phyloP scores from a whole-genome alignment of 2,329 filamentous ascomycete genomes.

The Sporothrix brasiliensis region DNA sequence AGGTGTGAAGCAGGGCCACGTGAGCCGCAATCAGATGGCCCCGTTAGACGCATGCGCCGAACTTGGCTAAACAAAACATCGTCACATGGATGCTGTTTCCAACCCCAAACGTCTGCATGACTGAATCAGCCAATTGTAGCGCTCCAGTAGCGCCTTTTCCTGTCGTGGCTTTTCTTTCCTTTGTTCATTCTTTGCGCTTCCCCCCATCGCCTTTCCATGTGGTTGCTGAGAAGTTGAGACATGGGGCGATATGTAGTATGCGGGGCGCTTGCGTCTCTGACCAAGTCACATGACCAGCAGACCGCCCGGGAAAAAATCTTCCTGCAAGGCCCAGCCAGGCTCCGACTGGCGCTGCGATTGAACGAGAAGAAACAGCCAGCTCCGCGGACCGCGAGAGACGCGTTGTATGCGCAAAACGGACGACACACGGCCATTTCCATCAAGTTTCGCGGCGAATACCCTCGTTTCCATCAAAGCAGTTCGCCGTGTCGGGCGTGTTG shows the following conservation, averaged over 20 bases:
- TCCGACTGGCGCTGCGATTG: not conserved
- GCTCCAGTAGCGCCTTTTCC: no score
- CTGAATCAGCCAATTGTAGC: no score
- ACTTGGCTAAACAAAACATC: not conserved
- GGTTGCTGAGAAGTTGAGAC: conserved; percentile 8
- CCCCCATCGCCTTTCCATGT: not conserved
- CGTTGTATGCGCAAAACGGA: conserved; percentile 20
- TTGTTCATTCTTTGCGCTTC: not conserved
- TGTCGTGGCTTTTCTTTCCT: not conserved
- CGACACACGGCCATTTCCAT: conserved; percentile 9
- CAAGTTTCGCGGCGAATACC: not conserved
- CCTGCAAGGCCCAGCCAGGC: not conserved
- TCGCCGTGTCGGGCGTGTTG: not conserved
- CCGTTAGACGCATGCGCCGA: not conserved
- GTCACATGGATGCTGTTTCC: conserved; percentile 1
- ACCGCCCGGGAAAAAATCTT: not conserved
- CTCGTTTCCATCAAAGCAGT: not conserved
- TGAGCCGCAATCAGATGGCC: not conserved
- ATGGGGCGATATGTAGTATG: conserved; percentile 21
- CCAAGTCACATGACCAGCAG: not conserved
- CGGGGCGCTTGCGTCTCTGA: not conserved
- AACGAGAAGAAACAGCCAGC: not conserved
- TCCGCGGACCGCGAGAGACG: conserved; percentile 9
- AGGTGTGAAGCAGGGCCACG: not conserved
- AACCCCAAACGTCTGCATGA: not conserved